Evolutionary conservation across 1,139 yeast genomes (phyloP).

Genomic region (Magnusiomyces sp.): DNA sequence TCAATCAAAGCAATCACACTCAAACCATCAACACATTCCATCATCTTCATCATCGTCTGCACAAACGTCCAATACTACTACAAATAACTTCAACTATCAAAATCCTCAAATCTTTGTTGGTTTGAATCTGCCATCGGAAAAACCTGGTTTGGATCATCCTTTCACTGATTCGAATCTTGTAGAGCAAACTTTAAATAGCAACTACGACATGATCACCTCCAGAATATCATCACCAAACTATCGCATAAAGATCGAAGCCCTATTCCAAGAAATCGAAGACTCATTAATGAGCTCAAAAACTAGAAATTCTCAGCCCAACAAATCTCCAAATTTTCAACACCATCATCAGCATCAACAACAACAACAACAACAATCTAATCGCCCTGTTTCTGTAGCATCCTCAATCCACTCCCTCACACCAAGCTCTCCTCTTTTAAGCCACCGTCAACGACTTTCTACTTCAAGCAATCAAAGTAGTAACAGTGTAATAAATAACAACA

Average conservation of each 20-base stretch:
- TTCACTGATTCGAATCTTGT: slow-evolving; percentile 28
- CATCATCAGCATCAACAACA: not conserved
- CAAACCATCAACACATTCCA: not conserved
- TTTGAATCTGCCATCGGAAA: slow-evolving; percentile 30
- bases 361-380: not conserved
- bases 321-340: slow-evolving; percentile 44
- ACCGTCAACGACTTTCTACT: not conserved
- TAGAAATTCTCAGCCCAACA: slow-evolving; percentile 95
- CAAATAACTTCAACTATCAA: no score
- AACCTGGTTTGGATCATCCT: slow-evolving; percentile 25
- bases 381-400: not conserved
- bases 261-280: slow-evolving; percentile 21
- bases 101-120: slow-evolving; percentile 32
- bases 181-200: slow-evolving; percentile 18
- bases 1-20: not conserved
- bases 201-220: slow-evolving; percentile 34
- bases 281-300: slow-evolving; percentile 91
- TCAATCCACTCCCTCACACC: not conserved
- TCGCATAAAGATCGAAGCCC: slow-evolving; percentile 25
- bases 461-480: not conserved
- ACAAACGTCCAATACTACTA: not conserved
- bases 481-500: no score
- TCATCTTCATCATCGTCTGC: not conserved
- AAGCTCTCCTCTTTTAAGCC: not conserved
- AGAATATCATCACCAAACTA: slow-evolving; percentile 29